A percentile compares a stretch with the other conserved stretches of the same genome.
Evolutionary conservation across 106 monocot genomes (phyloP).

Genomic region (Posidonia australis): DNA sequence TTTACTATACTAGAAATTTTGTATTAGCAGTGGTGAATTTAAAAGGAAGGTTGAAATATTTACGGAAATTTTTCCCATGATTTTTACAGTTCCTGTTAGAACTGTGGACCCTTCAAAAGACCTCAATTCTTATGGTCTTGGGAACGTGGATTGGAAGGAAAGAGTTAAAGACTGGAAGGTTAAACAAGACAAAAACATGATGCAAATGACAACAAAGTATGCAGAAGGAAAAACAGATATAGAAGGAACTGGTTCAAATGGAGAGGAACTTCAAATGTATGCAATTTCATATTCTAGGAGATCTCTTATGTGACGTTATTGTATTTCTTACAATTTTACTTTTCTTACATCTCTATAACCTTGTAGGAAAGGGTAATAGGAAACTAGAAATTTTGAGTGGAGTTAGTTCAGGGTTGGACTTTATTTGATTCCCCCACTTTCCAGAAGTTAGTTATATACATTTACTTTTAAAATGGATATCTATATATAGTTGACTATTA

Average conservation of each 20-base stretch:
- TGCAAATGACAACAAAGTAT: conserved; percentile 67
- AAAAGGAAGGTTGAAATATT: neutral
- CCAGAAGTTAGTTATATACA: too few relatives aligned
- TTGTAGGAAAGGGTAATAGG: too few relatives aligned
- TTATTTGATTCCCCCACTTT: too few relatives aligned
- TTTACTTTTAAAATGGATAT: too few relatives aligned
- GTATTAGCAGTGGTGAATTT: neutral
- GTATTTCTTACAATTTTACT: too few relatives aligned
- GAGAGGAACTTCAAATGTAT: conserved; percentile 88
- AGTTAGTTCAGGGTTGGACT: too few relatives aligned
- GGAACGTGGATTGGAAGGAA: conserved; percentile 93
- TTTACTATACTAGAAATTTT: neutral
- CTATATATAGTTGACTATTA: too few relatives aligned
- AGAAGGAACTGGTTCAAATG: conserved; percentile 95
- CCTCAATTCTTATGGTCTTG: conserved; percentile 84
- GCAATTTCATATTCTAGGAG: neutral
- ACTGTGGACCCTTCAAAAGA: conserved; percentile 97
- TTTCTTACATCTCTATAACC: too few relatives aligned
- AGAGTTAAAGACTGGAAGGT: conserved; percentile 90
- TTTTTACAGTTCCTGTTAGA: conserved; percentile 74
- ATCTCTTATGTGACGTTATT: too few relatives aligned
- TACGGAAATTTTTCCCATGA: neutral
- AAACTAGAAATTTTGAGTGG: too few relatives aligned
- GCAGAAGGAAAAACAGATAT: conserved; percentile 73
- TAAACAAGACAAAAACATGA: conserved; percentile 76